Percentiles rank a stretch among this genome's conserved stretches.
phyloP scores from a whole-genome alignment of 2,329 filamentous ascomycete genomes.

The Hypoxylon sp. region DNA sequence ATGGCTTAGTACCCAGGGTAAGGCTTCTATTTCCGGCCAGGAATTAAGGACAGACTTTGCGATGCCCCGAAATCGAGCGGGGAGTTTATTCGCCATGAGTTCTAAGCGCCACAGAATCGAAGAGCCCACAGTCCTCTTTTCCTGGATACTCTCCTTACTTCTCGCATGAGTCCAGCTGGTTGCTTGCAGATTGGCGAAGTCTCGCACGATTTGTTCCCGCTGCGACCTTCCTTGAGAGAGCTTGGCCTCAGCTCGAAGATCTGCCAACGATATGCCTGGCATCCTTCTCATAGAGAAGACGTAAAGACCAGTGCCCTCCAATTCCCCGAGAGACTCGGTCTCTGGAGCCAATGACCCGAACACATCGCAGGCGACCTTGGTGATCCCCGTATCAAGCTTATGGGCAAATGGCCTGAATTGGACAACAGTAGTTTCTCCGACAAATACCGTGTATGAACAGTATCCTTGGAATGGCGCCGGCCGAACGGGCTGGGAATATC shows the following conservation, averaged over 20 bases:
- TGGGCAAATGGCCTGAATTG: conserved; percentile 63
- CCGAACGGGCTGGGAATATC: conserved; percentile 52
- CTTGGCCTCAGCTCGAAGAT: conserved; percentile 46
- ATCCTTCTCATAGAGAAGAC: conserved; percentile 60
- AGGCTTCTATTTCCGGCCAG: conserved; percentile 55
- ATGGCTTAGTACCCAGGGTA: conserved; percentile 70
- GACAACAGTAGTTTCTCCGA: conserved; percentile 56
- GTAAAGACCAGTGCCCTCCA: conserved; percentile 51
- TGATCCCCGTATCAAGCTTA: conserved; percentile 56
- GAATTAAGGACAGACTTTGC: conserved; percentile 46
- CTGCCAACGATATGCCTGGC: conserved; percentile 56
- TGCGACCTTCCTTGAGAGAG: conserved; percentile 21
- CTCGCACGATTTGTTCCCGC: conserved; percentile 54
- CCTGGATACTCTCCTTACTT: conserved; percentile 26
- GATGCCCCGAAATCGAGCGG: conserved; percentile 51
- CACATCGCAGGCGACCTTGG: conserved; percentile 54
- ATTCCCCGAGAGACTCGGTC: conserved; percentile 55
- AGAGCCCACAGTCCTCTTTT: conserved; percentile 55
- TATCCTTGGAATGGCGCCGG: conserved; percentile 61
- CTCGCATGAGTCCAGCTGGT: conserved; percentile 52
- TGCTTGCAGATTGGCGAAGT: conserved; percentile 58
- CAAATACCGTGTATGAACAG: conserved; percentile 64
- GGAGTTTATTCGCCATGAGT: conserved; percentile 54
- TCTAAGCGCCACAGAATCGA: conserved; percentile 57
- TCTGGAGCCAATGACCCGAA: conserved; percentile 59